Base-by-base conservation (phyloP, 225 moss, liverwort and hornwort species). In the Asterella californica region DNA sequence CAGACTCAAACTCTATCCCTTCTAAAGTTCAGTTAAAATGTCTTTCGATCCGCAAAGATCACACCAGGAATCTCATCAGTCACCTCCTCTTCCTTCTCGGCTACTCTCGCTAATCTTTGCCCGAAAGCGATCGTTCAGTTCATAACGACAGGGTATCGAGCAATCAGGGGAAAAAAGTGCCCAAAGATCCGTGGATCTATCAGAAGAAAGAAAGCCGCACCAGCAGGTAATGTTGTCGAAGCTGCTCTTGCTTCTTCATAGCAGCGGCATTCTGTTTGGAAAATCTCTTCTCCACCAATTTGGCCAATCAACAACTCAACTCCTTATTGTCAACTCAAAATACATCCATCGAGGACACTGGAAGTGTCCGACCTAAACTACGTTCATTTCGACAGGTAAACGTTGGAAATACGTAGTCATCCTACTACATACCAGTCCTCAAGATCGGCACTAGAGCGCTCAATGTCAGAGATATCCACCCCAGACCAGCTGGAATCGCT, bases 401-500 rank as follows among this genome's bases (percentile, higher is more conserved):
- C 36, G 11, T 27, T n/a, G 19, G n/a, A 46, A 46, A 29, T n/a
- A 2, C 36, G 72, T 17, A 5, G 32, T 52, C 53, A 77, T 15
- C 76, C 55, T n/a, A 77, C 76, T 8, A 77, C 76, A 61, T 24
- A 63, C 76, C 76, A 77, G 34, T 62, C 61, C 21, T 77, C 76
- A 5, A 77, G 76, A 62, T 77, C 76, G 5, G 60, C 76, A 61
- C 38, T 15, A 38, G 10, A 33, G 25, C 60, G 60, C 45, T 77
- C 76, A 22, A 62, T 36, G 10, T 77, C 60, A 38, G 76, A 47
- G 19, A 75, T 75, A 2, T 75, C 75, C 8, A 75, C 75, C 19
- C 54, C 75, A 15, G 75, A 54, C 76, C 76, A 77, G 76, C 76
- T 77, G n/a, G 61, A 77, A 46, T 77, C 76, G 61, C 60, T 77